Evolutionary conservation across 2,329 filamentous ascomycete species (phyloP).

Genomic region (Neurospora crassa): DNA sequence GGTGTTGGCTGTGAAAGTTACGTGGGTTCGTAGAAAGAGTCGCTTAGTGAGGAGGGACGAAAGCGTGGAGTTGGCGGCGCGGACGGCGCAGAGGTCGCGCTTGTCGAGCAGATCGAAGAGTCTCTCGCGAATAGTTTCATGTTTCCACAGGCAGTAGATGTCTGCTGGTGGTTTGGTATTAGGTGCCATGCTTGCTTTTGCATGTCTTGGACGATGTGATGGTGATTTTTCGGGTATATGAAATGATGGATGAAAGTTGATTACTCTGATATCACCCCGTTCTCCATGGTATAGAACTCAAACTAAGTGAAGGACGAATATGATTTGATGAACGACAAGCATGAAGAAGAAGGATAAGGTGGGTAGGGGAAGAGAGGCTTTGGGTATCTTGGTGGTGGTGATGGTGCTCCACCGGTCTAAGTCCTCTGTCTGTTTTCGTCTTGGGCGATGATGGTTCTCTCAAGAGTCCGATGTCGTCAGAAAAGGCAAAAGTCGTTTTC

Average conservation of each 20-base stretch:
- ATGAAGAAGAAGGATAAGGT: neutral
- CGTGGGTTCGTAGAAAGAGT: conserved; percentile 58
- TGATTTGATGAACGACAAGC: neutral
- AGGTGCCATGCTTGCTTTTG: conserved; percentile 36
- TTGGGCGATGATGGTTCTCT: neutral
- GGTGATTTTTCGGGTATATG: neutral
- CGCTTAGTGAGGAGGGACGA: conserved; percentile 59
- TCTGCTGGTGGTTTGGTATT: conserved; percentile 30
- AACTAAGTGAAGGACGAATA: neutral
- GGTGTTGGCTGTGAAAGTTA: conserved; percentile 63
- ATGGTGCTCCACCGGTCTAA: neutral
- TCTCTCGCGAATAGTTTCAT: conserved; percentile 37
- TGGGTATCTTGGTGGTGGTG: neutral
- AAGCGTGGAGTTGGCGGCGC: conserved; percentile 60
- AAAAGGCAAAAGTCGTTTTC: neutral
- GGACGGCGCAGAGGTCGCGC: conserved; percentile 47
- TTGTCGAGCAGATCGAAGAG: conserved; percentile 41
- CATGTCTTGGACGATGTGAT: conserved; percentile 29
- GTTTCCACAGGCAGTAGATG: conserved; percentile 48
- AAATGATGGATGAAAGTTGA: neutral
- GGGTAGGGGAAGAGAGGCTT: neutral
- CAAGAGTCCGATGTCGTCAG: neutral
- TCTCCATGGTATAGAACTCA: neutral
- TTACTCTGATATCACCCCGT: neutral
- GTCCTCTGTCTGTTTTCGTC: neutral